phyloP scores from a whole-genome alignment of 768 basidiomycete genomes.

The Suillus placidus region DNA sequence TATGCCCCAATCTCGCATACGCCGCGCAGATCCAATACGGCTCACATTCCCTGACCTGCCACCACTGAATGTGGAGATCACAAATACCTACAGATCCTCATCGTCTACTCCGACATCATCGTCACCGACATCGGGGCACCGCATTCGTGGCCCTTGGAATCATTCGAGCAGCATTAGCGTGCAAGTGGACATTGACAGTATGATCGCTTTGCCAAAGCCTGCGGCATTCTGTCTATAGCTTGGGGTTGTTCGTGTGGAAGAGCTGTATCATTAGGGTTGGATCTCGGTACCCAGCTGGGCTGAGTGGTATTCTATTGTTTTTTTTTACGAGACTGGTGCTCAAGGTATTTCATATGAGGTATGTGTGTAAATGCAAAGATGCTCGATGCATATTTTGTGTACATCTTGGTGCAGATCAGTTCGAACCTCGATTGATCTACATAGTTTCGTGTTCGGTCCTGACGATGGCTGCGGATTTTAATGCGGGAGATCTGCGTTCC shows the following conservation, averaged over 20 bases:
- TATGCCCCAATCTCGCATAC: conserved; percentile 21
- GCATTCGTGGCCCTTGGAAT: conserved; percentile 59
- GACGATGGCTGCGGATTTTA: background rate
- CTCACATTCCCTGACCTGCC: conserved; percentile 26
- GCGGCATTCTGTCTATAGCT: conserved; percentile 35
- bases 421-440: background rate
- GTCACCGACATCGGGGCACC: conserved; percentile 22
- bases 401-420: background rate
- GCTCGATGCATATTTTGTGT: conserved; percentile 15
- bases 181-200: conserved; percentile 47
- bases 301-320: conserved; percentile 10
- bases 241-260: background rate
- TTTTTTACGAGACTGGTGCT: conserved; percentile 15
- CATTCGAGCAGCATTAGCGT: conserved; percentile 49
- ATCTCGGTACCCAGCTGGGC: conserved; percentile 3
- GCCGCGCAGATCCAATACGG: conserved; percentile 11
- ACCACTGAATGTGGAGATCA: conserved; percentile 24
- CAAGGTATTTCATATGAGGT: conserved; percentile 1
- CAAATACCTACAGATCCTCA: conserved; percentile 19
- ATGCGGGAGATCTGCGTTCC: background rate
- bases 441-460: background rate
- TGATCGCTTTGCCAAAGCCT: conserved; percentile 51
- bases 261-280: background rate
- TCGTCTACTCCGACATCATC: conserved; percentile 18
- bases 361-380: conserved; percentile 11